Conservation (phyloP, 192 early-diverging fungal genomes). For the Borealophlyctis nickersoniae region DNA sequence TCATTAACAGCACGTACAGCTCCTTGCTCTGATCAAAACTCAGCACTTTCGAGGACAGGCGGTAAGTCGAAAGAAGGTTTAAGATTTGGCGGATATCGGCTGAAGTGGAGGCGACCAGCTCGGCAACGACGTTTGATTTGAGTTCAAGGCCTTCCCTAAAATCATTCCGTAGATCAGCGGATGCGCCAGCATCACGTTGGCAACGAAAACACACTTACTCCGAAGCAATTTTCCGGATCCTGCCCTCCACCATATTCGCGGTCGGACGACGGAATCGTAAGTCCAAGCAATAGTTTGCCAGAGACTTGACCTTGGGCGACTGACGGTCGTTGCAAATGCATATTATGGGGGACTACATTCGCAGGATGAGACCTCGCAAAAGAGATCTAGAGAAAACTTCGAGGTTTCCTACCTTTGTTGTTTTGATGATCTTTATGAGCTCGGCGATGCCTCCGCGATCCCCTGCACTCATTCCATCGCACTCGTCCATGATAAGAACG, state of each 20-base stretch:
- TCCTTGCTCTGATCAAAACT: slow-evolving; percentile 77
- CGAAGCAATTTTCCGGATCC: slow-evolving; percentile 73
- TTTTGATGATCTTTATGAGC: slow-evolving; percentile 87
- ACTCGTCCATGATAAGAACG: slow-evolving; percentile 98
- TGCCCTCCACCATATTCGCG: slow-evolving; percentile 67
- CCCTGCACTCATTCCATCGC: slow-evolving; percentile 97
- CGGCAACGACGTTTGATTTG: slow-evolving; percentile 72
- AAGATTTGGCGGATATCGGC: slow-evolving; percentile 96
- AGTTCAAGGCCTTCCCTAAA: slow-evolving; percentile 72
- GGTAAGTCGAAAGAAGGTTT: slow-evolving; percentile 90
- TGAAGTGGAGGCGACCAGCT: slow-evolving; percentile 74
- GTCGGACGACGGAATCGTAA: slow-evolving; percentile 74
- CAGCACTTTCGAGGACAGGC: slow-evolving; percentile 63
- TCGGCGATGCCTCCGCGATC: slow-evolving; percentile 90
- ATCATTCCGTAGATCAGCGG: not conserved
- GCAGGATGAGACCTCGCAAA: no score
- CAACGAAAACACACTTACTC: slow-evolving; percentile 35
- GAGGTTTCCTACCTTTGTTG: slow-evolving; percentile 56
- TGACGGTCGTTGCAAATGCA: slow-evolving; percentile 97
- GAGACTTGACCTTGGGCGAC: slow-evolving; percentile 77
- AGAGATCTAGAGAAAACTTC: not conserved
- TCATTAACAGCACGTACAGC: slow-evolving; percentile 46
- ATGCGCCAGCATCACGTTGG: not conserved
- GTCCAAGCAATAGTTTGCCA: slow-evolving; percentile 83
- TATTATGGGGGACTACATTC: slow-evolving; percentile 75